Base-by-base conservation (phyloP, 2,329 filamentous ascomycete species). In the Teratosphaeria gauchensis region DNA sequence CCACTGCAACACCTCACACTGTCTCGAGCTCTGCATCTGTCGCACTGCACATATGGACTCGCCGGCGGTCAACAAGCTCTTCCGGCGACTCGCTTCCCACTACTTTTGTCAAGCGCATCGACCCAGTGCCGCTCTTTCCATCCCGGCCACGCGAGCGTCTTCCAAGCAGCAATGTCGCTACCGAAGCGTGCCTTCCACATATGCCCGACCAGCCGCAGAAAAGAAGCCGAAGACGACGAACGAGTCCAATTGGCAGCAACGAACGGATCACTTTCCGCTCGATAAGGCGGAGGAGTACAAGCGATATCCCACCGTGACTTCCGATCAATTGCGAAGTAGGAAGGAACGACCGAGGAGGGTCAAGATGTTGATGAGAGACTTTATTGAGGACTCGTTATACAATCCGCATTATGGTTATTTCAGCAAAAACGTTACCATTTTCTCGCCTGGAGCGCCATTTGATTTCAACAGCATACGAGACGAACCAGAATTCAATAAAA, bases 361-460 rank as follows among this genome's bases (percentile, higher is more conserved):
- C 65, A 96, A 96, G 82, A 99, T 99, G 94, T 77, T 96, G 69
- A 89, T 95, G 72, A 84, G 95, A 64, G 95, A 99, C 79, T 99
- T 99, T 71, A 94, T 99, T 71, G 94, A 99, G 74, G 92, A 72
- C 62, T 69, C 66, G 89, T 91, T 65, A 73, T 72, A 72, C 61
- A 69, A 66, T 46, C 64, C 66, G 16, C 62, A 62, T 11, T 66
- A 67, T 54, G 61, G 63, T 58, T 75, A 71, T 61, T 72, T 70
- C 63, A 70, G 69, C 65, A 68, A 71, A 61, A 69, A 68, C 46
- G 66, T 69, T 42, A 68, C 69, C 46, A 69, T 99, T 74, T 99
- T 99, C 78, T 89, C 85, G 35, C 90, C 92, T 11, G 91, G 91
- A 59, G 86, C 92, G 63, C 90, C 94, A 3, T 99, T 99, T 76